Conservation (phyloP, 805 yeast species). For the Spathaspora girioi region DNA sequence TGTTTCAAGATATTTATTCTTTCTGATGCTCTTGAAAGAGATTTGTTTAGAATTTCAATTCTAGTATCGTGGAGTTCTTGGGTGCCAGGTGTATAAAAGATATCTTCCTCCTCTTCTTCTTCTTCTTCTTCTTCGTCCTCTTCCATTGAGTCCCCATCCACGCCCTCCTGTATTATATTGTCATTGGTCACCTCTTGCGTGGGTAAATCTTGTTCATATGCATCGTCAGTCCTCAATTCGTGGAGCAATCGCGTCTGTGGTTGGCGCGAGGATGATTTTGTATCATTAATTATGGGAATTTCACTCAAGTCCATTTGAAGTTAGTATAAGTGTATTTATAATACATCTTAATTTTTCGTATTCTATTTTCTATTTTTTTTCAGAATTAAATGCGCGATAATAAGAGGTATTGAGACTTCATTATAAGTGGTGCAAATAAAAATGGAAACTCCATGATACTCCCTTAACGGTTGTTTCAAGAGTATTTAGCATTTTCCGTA, state of each 20-base stretch:
- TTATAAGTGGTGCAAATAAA: too few relatives aligned
- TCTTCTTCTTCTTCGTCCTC: conserved; percentile 33
- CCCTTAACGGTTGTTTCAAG: conserved; percentile 34
- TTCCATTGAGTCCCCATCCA: background rate
- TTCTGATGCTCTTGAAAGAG: conserved; percentile 43
- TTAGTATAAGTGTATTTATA: background rate
- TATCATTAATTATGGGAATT: conserved; percentile 9
- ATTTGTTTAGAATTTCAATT: conserved; percentile 44
- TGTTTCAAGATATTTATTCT: conserved; percentile 37
- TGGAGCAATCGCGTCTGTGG: background rate
- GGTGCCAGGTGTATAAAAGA: conserved; percentile 80
- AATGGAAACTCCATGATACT: too few relatives aligned
- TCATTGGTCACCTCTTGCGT: conserved; percentile 9
- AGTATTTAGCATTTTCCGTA: conserved; percentile 47
- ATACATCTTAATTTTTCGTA: background rate
- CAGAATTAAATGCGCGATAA: background rate
- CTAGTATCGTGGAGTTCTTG: conserved; percentile 52
- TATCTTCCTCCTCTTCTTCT: conserved; percentile 62
- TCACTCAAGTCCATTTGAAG: conserved; percentile 7
- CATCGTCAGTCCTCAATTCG: conserved; percentile 51
- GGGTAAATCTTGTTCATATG: conserved; percentile 26
- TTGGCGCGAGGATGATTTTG: background rate
- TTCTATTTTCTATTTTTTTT: background rate
- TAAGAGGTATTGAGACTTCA: too few relatives aligned
- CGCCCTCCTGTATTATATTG: too few relatives aligned